Evolutionary conservation across 148 eudicot genomes (phyloP).

Genomic region (Simmondsia chinensis): DNA sequence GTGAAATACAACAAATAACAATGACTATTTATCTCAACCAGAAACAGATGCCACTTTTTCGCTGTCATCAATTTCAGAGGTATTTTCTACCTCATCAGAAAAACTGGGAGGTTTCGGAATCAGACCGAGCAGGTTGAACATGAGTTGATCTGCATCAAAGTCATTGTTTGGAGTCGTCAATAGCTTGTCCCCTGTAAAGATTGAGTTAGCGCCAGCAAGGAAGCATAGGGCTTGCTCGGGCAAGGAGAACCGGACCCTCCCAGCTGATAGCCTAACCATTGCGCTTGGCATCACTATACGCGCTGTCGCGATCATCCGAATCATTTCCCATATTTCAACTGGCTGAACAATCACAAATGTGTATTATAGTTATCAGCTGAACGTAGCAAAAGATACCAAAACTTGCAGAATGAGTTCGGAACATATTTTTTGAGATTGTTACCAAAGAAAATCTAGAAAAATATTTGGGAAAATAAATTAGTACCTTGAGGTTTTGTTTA

Average conservation of each 20-base stretch:
- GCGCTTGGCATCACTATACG: constrained; percentile 92
- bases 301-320: constrained; percentile 93
- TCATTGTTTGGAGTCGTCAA: constrained; percentile 94
- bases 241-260: constrained; percentile 74
- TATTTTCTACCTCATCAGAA: constrained; percentile 24
- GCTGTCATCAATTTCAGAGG: constrained; percentile 24
- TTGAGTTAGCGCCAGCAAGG: constrained; percentile 93
- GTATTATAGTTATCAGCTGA: not conserved
- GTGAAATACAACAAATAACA: too few relatives aligned
- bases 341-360: constrained; percentile 73
- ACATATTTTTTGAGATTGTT: too few relatives aligned
- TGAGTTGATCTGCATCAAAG: constrained; percentile 76
- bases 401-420: too few relatives aligned
- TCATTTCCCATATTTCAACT: constrained; percentile 98
- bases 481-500: too few relatives aligned
- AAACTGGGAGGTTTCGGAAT: constrained; percentile 74
- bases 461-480: too few relatives aligned
- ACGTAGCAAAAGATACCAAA: not conserved
- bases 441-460: too few relatives aligned
- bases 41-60: constrained; percentile 46
- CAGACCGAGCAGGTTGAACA: constrained; percentile 89
- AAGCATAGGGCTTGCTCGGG: constrained; percentile 97
- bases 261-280: constrained; percentile 95
- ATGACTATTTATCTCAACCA: constrained; percentile 30
- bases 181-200: constrained; percentile 93